Evolutionary conservation across 83 land plant genomes (phyloP).

Genomic region (Picea abies): DNA sequence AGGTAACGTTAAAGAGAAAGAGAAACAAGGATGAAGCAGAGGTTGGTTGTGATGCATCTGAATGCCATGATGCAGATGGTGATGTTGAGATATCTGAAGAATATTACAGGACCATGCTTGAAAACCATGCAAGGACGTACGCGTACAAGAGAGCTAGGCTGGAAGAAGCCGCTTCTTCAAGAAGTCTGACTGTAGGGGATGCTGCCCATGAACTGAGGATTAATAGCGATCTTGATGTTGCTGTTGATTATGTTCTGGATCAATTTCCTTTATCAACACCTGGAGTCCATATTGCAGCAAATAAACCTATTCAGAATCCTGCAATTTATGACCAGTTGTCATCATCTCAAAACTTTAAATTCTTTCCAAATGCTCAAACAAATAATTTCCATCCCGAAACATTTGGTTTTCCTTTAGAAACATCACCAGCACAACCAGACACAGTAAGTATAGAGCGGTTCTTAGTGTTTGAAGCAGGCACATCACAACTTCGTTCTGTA

Average conservation of each 20-base stretch:
- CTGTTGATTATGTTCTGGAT: slow-evolving; percentile 21
- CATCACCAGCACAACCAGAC: slow-evolving; percentile 53
- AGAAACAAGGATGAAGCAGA: slow-evolving; percentile 48
- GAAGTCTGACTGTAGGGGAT: slow-evolving; percentile 22
- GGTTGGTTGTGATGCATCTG: slow-evolving; percentile 36
- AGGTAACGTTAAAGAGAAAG: slow-evolving; percentile 53
- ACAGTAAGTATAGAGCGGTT: slow-evolving; percentile 55
- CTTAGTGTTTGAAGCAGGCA: slow-evolving; percentile 72
- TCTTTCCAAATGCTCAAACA: slow-evolving; percentile 47
- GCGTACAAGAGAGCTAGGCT: slow-evolving; percentile 35
- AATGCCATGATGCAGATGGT: slow-evolving; percentile 41
- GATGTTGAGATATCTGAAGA: slow-evolving; percentile 63
- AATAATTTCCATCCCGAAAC: slow-evolving; percentile 57
- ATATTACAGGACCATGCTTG: slow-evolving; percentile 68
- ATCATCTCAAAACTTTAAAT: slow-evolving; percentile 35
- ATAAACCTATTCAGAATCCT: slow-evolving; percentile 69
- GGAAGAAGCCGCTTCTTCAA: slow-evolving; percentile 20
- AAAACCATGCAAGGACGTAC: slow-evolving; percentile 63
- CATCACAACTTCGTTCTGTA: slow-evolving; percentile 69
- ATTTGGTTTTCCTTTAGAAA: slow-evolving; percentile 50
- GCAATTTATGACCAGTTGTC: slow-evolving; percentile 80
- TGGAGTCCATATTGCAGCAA: slow-evolving; percentile 68
- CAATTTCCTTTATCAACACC: background rate
- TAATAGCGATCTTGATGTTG: slow-evolving; percentile 29
- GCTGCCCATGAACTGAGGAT: slow-evolving; percentile 22